A percentile compares a stretch with the other conserved stretches of the same genome.
Evolutionary conservation across 495 filamentous ascomycete species (phyloP).

Genomic region (Ascodesmis nigricans): DNA sequence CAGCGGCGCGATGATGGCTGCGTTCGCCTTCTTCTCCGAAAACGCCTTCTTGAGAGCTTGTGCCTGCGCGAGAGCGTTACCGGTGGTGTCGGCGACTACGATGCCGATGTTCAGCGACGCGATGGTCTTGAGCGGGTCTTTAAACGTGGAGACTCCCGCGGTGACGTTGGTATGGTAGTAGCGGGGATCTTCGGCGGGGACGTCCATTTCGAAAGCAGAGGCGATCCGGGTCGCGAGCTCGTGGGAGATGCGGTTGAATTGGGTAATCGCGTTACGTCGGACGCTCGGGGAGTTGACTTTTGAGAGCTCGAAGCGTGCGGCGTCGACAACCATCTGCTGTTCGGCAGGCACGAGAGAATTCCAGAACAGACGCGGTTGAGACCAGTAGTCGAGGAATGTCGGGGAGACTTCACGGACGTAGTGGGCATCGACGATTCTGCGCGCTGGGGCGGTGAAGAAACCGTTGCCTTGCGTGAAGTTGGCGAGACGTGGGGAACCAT

Average conservation of each 20-base stretch:
- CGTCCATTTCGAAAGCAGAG: conserved; percentile 33
- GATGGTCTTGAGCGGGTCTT: conserved; percentile 33
- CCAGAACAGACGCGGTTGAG: conserved; percentile 53
- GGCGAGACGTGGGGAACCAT: conserved; percentile 42
- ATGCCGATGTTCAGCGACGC: conserved; percentile 46
- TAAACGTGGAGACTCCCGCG: conserved; percentile 37
- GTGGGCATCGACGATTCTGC: conserved; percentile 27
- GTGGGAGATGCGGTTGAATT: conserved; percentile 50
- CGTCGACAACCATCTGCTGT: conserved; percentile 58
- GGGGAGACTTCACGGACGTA: conserved; percentile 37
- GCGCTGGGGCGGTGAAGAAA: conserved; percentile 49
- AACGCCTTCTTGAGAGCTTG: conserved; percentile 28
- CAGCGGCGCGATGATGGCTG: conserved; percentile 40
- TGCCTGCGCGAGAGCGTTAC: conserved; percentile 28
- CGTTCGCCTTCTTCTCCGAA: conserved; percentile 28
- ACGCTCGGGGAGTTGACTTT: conserved; percentile 35
- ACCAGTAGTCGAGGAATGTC: conserved; percentile 55
- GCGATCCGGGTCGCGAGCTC: conserved; percentile 48
- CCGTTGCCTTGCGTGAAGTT: conserved; percentile 46
- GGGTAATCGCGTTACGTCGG: conserved; percentile 39
- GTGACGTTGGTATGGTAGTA: conserved; percentile 57
- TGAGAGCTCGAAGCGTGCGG: conserved; percentile 50
- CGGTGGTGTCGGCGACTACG: conserved; percentile 30
- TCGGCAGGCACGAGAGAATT: conserved; percentile 50
- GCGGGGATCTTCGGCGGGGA: conserved; percentile 34